These are phyloP conservation scores for Parathielavia hyrcaniae DNA, from an alignment of 495 filamentous ascomycete species.

Conservation along the genomic window DNA sequence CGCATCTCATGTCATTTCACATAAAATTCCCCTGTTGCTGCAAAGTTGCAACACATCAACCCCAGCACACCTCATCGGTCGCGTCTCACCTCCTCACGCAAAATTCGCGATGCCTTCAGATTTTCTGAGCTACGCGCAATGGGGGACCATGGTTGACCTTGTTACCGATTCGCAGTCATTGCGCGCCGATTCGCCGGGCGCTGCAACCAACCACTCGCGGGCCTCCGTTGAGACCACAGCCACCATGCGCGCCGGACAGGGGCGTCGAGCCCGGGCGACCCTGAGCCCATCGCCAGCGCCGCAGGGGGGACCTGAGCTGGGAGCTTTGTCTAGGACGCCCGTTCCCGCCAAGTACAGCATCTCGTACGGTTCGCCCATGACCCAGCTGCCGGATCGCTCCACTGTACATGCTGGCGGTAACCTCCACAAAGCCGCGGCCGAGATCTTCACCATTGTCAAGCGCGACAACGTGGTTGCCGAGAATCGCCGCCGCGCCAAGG, in stretches of 20 bases:
- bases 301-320: neutral
- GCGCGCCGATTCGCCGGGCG: neutral
- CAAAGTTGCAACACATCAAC: neutral
- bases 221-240: neutral
- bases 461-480: slow-evolving; percentile 21
- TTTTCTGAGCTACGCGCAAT: neutral
- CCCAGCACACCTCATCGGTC: neutral
- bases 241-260: slow-evolving; percentile 23
- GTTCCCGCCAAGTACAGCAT: slow-evolving; percentile 30
- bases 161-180: neutral
- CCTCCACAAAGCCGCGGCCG: slow-evolving; percentile 17
- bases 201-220: neutral
- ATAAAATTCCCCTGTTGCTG: neutral
- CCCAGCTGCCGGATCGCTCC: slow-evolving; percentile 21
- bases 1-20: neutral
- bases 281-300: slow-evolving; percentile 6
- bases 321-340: slow-evolving; percentile 6
- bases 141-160: slow-evolving; percentile 6
- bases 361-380: slow-evolving; percentile 30
- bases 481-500: slow-evolving; percentile 2
- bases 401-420: slow-evolving; percentile 13
- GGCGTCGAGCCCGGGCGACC: slow-evolving; percentile 11
- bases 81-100: neutral
- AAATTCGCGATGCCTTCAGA: neutral
- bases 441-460: slow-evolving; percentile 18